These are phyloP conservation scores for Keqinozyma sinolaborantium DNA, from an alignment of 1,139 yeast genomes.

Conservation along the genomic window DNA sequence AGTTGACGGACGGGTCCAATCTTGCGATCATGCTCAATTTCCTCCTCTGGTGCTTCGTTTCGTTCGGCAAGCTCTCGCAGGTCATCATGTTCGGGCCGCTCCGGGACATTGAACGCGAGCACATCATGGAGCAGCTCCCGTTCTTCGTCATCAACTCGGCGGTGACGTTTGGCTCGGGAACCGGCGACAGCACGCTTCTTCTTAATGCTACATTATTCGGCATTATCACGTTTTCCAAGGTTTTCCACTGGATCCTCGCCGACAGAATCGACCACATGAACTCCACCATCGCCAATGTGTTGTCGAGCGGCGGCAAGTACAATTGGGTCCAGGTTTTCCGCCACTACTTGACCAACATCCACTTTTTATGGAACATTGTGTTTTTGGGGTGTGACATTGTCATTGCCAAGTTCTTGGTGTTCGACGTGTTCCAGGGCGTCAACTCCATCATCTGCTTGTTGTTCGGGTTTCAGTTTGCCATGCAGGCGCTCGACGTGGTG, in stretches of 20 bases:
- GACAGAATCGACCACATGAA: conserved; percentile 60
- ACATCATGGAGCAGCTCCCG: conserved; percentile 67
- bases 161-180: conserved; percentile 54
- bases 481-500: conserved; percentile 55
- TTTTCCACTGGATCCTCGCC: conserved; percentile 69
- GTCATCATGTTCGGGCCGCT: conserved; percentile 68
- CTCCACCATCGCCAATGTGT: conserved; percentile 19
- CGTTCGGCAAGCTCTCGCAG: conserved; percentile 44
- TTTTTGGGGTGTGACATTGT: conserved; percentile 49
- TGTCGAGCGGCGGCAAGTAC: conserved; percentile 23
- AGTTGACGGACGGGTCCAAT: conserved; percentile 33
- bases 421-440: conserved; percentile 52
- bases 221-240: conserved; percentile 52
- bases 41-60: conserved; percentile 30
- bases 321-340: conserved; percentile 26
- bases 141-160: conserved; percentile 54
- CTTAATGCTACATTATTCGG: conserved; percentile 42
- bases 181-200: conserved; percentile 51
- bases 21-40: conserved; percentile 29
- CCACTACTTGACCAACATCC: conserved; percentile 14
- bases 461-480: conserved; percentile 76
- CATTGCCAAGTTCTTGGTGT: conserved; percentile 54
- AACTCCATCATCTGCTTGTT: conserved; percentile 51
- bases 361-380: conserved; percentile 31
- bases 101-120: conserved; percentile 73